Evolutionary conservation across 331 rosid species (phyloP).

Genomic region (Spiraea crenata): DNA sequence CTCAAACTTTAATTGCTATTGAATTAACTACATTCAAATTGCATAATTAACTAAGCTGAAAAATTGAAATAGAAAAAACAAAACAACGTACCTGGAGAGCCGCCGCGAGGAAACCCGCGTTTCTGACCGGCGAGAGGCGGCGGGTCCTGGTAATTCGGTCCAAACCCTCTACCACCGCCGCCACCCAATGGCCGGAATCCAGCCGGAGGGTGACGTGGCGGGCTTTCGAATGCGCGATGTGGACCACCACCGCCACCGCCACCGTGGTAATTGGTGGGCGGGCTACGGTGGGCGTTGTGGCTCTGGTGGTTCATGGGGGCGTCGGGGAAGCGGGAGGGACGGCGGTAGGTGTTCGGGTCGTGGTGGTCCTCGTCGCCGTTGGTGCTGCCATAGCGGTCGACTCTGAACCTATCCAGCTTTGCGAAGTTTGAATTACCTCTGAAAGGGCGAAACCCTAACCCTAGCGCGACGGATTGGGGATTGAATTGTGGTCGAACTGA

Average conservation of each 20-base stretch:
- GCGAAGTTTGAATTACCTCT: constrained; percentile 25
- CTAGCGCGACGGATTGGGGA: neutral
- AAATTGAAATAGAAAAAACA: neutral
- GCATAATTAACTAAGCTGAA: too few species aligned
- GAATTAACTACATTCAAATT: neutral
- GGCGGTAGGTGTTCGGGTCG: constrained; percentile 45
- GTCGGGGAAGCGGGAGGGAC: constrained; percentile 70
- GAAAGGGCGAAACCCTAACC: constrained; percentile 23
- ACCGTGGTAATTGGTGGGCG: constrained; percentile 37
- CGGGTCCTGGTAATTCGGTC: constrained; percentile 36
- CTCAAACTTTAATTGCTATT: neutral
- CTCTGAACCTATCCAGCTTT: constrained; percentile 94
- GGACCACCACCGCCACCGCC: constrained; percentile 18
- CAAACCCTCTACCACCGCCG: constrained; percentile 46
- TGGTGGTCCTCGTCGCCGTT: constrained; percentile 12
- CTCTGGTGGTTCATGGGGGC: constrained; percentile 45
- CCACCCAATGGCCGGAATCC: constrained; percentile 32
- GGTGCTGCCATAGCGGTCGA: constrained; percentile 64
- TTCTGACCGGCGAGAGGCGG: constrained; percentile 69
- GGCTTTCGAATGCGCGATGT: constrained; percentile 38
- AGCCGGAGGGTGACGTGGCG: constrained; percentile 31
- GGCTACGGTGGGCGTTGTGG: constrained; percentile 41
- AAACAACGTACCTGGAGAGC: constrained; percentile 60
- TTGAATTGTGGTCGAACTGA: neutral
- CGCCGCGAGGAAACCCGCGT: constrained; percentile 66